Percentiles rank a stretch among this genome's conserved stretches.
phyloP scores from a whole-genome alignment of 352 stramenopile species.

The Globisporangium orthogonon region DNA sequence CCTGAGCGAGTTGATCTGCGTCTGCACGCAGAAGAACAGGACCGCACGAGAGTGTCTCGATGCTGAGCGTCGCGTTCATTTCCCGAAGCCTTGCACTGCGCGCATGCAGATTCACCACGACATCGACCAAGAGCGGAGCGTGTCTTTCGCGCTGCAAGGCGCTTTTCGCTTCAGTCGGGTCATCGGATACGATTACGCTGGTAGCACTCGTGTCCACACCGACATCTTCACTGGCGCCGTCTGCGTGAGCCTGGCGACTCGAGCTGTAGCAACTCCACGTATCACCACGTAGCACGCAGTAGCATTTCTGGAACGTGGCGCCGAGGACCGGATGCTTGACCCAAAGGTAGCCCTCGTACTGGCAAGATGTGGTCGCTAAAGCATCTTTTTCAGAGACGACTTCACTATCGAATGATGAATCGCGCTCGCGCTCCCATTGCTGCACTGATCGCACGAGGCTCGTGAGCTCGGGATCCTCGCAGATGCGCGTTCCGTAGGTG shows the following conservation, averaged over 20 bases:
- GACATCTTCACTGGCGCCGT: slow-evolving; percentile 1
- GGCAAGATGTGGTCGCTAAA: neutral
- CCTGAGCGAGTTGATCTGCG: slow-evolving; percentile 18
- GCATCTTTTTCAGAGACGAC: too few relatives aligned
- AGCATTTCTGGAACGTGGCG: slow-evolving; percentile 23
- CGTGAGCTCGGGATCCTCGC: slow-evolving; percentile 23
- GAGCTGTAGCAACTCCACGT: slow-evolving; percentile 31
- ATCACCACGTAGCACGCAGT: slow-evolving; percentile 24
- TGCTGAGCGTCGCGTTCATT: slow-evolving; percentile 20
- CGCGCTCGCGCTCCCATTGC: too few relatives aligned
- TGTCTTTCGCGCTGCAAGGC: neutral
- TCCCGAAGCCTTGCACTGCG: slow-evolving; percentile 22
- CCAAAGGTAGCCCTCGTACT: slow-evolving; percentile 28
- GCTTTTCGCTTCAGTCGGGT: neutral
- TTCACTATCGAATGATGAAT: too few relatives aligned
- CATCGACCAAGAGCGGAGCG: slow-evolving; percentile 19
- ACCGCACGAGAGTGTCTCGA: slow-evolving; percentile 35
- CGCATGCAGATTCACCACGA: slow-evolving; percentile 23
- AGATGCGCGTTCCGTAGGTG: slow-evolving; percentile 45
- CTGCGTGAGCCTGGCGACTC: slow-evolving; percentile 13
- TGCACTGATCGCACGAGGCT: slow-evolving; percentile 12
- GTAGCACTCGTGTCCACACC: neutral
- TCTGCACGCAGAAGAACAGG: slow-evolving; percentile 30
- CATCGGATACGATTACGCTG: neutral
- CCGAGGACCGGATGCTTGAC: slow-evolving; percentile 35